Conservation (phyloP, 2,329 filamentous ascomycete genomes). For the Thyridium curvatum region DNA sequence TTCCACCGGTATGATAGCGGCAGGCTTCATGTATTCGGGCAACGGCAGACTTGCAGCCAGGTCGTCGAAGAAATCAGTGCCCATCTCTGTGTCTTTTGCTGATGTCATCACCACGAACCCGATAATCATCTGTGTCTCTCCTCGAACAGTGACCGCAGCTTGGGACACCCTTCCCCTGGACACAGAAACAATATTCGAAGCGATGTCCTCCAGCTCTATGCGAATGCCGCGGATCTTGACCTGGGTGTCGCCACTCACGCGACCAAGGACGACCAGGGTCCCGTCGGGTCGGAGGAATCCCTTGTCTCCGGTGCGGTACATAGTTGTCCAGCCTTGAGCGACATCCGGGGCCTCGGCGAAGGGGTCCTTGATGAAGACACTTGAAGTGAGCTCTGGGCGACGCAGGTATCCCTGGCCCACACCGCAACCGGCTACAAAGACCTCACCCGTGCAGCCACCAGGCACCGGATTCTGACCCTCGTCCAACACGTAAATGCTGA, state of each 20-base stretch:
- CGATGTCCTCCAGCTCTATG: not conserved
- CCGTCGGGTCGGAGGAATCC: not conserved
- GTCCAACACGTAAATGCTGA: not conserved
- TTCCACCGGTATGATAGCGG: not conserved
- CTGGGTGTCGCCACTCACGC: not conserved
- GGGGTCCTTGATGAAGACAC: not conserved
- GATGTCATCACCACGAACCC: not conserved
- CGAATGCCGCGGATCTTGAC: constrained; percentile 1
- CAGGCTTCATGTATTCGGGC: not conserved
- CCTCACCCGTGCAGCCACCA: not conserved
- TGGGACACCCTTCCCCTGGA: not conserved
- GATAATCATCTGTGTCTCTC: not conserved
- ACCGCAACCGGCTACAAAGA: not conserved
- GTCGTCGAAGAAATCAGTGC: not conserved
- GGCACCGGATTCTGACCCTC: not conserved
- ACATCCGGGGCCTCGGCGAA: not conserved
- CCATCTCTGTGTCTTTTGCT: not conserved
- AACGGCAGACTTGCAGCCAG: not conserved
- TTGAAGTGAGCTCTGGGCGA: not conserved
- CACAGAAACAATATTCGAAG: not conserved
- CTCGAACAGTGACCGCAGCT: not conserved
- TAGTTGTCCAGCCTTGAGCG: not conserved
- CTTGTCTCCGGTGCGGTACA: not conserved
- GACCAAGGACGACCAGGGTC: not conserved
- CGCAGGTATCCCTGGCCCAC: not conserved